A percentile compares a stretch with the other conserved stretches of the same genome.
Conservation (phyloP, 2,329 filamentous ascomycete species). For the Penicillium polonicum region DNA sequence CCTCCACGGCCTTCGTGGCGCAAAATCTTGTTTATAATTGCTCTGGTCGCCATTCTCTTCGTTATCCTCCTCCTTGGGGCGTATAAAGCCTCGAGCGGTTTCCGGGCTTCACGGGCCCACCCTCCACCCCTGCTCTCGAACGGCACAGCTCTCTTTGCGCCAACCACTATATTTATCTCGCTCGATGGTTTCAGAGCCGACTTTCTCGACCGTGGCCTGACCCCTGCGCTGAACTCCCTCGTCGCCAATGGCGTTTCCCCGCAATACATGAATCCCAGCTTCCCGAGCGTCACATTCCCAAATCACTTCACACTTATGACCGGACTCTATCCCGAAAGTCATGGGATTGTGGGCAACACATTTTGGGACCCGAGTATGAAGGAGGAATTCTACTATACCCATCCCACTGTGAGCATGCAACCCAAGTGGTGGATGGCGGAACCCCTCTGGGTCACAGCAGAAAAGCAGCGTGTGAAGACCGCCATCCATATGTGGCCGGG, state of each 20-base stretch:
- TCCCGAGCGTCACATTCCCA: slow-evolving; percentile 94
- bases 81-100: slow-evolving; percentile 53
- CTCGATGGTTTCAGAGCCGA: slow-evolving; percentile 95
- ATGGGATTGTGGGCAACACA: slow-evolving; percentile 88
- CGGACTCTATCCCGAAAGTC: slow-evolving; percentile 85
- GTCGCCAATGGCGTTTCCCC: slow-evolving; percentile 83
- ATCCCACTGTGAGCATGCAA: slow-evolving; percentile 71
- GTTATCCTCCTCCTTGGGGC: slow-evolving; percentile 56
- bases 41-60: slow-evolving; percentile 54
- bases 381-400: slow-evolving; percentile 85
- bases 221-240: slow-evolving; percentile 76
- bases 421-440: slow-evolving; percentile 94
- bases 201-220: slow-evolving; percentile 79
- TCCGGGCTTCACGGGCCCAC: slow-evolving; percentile 28
- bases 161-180: slow-evolving; percentile 90
- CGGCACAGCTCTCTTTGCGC: slow-evolving; percentile 82
- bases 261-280: slow-evolving; percentile 88
- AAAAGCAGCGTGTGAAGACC: slow-evolving; percentile 71
- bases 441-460: slow-evolving; percentile 90
- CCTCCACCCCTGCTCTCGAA: slow-evolving; percentile 57
- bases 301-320: slow-evolving; percentile 95
- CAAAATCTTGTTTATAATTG: slow-evolving; percentile 41
- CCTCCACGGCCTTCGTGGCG: slow-evolving; percentile 29
- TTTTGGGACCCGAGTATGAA: slow-evolving; percentile 83
- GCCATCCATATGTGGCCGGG: slow-evolving; percentile 99